Conservation (phyloP, 2,329 filamentous ascomycete species). For the Trichoderma brevicompactum region DNA sequence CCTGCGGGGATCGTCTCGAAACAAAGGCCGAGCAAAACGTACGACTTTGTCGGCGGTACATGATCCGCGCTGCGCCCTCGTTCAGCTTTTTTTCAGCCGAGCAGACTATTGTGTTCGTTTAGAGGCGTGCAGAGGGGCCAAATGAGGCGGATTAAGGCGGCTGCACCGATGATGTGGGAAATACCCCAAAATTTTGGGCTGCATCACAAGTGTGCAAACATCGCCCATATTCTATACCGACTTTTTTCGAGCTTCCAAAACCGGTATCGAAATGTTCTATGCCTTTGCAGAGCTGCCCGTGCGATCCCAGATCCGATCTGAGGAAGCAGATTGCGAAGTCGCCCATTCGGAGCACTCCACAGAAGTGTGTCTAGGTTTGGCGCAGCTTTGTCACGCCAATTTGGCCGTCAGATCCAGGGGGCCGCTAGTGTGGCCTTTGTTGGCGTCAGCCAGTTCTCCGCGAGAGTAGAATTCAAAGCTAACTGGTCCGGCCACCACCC, state of each 20-base stretch:
- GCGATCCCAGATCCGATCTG: conserved; percentile 25
- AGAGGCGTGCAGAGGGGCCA: not conserved
- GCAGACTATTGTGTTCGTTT: not conserved
- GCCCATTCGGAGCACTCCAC: conserved; percentile 10
- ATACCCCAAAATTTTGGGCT: not conserved
- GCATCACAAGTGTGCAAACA: not conserved
- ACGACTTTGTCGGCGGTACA: not conserved
- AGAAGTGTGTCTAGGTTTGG: conserved; percentile 1
- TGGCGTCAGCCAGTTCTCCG: conserved; percentile 8
- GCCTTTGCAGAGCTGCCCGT: not conserved
- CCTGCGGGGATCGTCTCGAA: conserved; percentile 23
- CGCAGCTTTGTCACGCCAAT: not conserved
- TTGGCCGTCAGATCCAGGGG: conserved; percentile 22
- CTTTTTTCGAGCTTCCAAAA: conserved; percentile 19
- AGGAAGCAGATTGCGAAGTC: conserved; percentile 14
- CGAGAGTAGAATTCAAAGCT: conserved; percentile 6
- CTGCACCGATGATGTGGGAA: conserved; percentile 2
- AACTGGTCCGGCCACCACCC: not conserved
- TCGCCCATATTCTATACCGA: conserved; percentile 8
- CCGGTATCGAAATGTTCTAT: not conserved
- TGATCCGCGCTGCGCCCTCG: conserved; percentile 11
- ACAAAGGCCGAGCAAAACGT: conserved; percentile 14
- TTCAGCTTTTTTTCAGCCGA: not conserved
- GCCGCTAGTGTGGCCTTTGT: conserved; percentile 14
- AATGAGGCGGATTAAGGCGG: not conserved